phyloP scores from a whole-genome alignment of 179 eudicot genomes.

The Spinacia oleracea region DNA sequence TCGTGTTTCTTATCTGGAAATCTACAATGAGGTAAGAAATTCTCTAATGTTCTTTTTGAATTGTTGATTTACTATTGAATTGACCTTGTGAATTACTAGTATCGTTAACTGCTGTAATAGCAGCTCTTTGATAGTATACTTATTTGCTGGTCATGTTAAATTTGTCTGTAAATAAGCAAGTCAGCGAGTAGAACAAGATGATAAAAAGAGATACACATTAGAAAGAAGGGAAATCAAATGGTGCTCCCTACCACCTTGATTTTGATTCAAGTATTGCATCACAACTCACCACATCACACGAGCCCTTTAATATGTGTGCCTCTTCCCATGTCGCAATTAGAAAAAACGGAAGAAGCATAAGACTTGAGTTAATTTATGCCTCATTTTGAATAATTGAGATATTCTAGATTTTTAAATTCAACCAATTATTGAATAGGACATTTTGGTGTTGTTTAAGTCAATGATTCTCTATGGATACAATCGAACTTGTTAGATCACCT shows the following conservation, averaged over 20 bases:
- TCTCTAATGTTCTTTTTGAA: background rate
- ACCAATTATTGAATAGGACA: background rate
- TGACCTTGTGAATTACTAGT: background rate
- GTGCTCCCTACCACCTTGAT: background rate
- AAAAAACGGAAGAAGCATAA: background rate
- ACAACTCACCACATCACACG: too few species aligned
- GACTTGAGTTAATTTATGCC: background rate
- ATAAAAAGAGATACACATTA: background rate
- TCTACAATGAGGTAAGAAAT: slow-evolving; percentile 79
- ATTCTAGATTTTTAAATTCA: background rate
- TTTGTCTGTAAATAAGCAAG: background rate
- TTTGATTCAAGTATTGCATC: background rate
- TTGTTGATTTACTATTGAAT: background rate
- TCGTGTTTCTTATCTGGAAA: slow-evolving; percentile 88
- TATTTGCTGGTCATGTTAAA: background rate
- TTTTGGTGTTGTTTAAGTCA: background rate
- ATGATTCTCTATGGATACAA: background rate
- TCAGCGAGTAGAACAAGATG: background rate
- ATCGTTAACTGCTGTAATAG: background rate
- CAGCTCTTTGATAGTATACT: background rate
- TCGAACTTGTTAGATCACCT: background rate
- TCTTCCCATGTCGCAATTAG: background rate
- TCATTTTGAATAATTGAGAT: background rate
- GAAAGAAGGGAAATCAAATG: background rate
- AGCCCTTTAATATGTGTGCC: background rate